Evolutionary conservation across 139 green algal genomes (phyloP), one percentile per base, ranked within the genome.

Genomic region (Chlamydomonas asymmetrica): DNA sequence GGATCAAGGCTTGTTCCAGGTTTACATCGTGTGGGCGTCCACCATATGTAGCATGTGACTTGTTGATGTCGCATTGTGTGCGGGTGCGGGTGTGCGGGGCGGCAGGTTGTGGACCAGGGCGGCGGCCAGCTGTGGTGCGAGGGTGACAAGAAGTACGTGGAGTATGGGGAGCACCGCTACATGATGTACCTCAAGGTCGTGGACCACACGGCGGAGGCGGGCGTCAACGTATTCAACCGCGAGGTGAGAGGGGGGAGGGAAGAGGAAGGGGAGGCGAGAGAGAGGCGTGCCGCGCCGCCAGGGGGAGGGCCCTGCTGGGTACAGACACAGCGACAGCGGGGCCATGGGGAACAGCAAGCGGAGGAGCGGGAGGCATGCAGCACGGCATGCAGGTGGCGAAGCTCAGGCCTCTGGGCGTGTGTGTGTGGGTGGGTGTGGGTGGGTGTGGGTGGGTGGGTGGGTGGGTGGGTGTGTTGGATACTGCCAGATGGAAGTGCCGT

Each of bases 171-270:
- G 70, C 73, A 86, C 48, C 85, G 92, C 40, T 97, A 97, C 76
- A 80, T 97, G 67, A 52, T 91, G 62, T 63, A 61, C 3, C 75
- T 85, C 5, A 83, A 86, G 63, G 72, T 89, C 13, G 69, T 73
- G 23, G 89, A 93, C 40, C 66, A 76, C 52, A 87, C 48, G 18
- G 79, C 81, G 20, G 84, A 91, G 64, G 59, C 37, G 1, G 83
- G 69, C 35, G 49, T 90, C 60, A 86, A 82, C 64, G 57, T 92
- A 10, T 94, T 95, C 84, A 90, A 92, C 57, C 83, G 93, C 34
- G 75, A 91, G 84, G 89, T 90, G 56, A 9, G 66, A 0, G 57
- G 2, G 39, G 1, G 59, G 56, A 8, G 32, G 41, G 2, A 22
- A 39, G 85, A 35, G 63, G 72, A 27, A 72, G 38, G 16, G 87